A percentile compares a stretch with the other conserved stretches of the same genome.
Evolutionary conservation across 768 basidiomycete genomes (phyloP).

Genomic region (Lactarius akahatsu): DNA sequence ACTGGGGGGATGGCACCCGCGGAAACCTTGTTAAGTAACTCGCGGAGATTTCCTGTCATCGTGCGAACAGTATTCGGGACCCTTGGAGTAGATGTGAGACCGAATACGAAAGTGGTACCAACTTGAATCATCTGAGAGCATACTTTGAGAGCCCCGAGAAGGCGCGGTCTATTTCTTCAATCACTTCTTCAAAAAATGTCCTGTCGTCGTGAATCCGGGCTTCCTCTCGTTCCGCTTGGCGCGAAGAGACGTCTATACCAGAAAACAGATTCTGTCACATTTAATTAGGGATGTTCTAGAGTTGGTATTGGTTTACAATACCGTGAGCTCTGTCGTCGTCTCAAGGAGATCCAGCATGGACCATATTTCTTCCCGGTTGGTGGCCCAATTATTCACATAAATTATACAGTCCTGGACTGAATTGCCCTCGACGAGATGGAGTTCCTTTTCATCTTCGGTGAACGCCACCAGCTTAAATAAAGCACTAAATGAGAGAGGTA

Average conservation of each 20-base stretch:
- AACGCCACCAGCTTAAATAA: slow-evolving; percentile 18
- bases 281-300: not conserved
- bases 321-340: slow-evolving; percentile 15
- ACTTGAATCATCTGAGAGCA: not conserved
- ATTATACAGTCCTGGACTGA: slow-evolving; percentile 18
- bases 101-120: not conserved
- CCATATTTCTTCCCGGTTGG: slow-evolving; percentile 22
- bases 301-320: not conserved
- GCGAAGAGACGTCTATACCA: slow-evolving; percentile 5
- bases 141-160: slow-evolving; percentile 6
- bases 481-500: not conserved
- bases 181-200: slow-evolving; percentile 12
- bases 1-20: slow-evolving; percentile 7
- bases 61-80: slow-evolving; percentile 15
- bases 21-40: slow-evolving; percentile 14
- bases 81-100: slow-evolving; percentile 5
- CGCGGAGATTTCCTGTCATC: not conserved
- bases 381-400: slow-evolving; percentile 17
- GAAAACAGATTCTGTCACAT: slow-evolving; percentile 13
- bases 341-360: slow-evolving; percentile 8
- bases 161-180: slow-evolving; percentile 10
- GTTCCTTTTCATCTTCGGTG: slow-evolving; percentile 20
- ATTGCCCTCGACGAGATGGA: slow-evolving; percentile 6
- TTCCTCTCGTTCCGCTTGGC: slow-evolving; percentile 10
- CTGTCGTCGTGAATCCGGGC: slow-evolving; percentile 13